Conservation (phyloP, 2,329 filamentous ascomycete species). For the Fusarium sublunatum region DNA sequence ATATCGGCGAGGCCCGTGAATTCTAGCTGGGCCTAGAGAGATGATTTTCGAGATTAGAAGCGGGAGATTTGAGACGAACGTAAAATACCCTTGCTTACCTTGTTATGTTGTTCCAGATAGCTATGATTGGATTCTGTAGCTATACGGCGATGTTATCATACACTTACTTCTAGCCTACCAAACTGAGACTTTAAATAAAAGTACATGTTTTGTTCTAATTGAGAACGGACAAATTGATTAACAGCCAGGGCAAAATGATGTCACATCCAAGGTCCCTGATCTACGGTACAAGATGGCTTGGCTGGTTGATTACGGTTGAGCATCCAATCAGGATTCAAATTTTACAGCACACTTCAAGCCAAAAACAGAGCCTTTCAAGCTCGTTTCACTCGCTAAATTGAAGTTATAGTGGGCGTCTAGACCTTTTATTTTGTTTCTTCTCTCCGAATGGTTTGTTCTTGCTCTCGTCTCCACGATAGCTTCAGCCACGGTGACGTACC, state of each 20-base stretch:
- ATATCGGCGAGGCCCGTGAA: conserved; percentile 85
- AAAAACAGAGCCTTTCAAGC: not conserved
- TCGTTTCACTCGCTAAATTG: conserved; percentile 2
- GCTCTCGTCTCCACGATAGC: conserved; percentile 9
- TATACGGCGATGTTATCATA: conserved; percentile 3
- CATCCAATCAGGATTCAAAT: conserved; percentile 24
- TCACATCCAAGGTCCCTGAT: conserved; percentile 32
- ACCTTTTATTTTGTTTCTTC: not conserved
- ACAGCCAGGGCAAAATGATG: conserved; percentile 17
- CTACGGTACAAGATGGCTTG: conserved; percentile 4
- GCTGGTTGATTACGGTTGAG: not conserved
- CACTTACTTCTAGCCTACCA: not conserved
- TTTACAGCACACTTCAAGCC: not conserved
- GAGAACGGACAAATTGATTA: not conserved
- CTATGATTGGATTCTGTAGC: not conserved
- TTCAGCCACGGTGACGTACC: conserved; percentile 47
- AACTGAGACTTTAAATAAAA: conserved; percentile 12
- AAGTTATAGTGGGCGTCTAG: conserved; percentile 2
- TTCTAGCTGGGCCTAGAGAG: conserved; percentile 60
- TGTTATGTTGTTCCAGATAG: conserved; percentile 5
- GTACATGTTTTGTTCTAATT: conserved; percentile 5
- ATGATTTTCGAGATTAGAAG: conserved; percentile 5
- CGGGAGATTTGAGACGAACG: conserved; percentile 6
- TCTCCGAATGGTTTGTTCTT: conserved; percentile 2
- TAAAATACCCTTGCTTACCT: conserved; percentile 33